Evolutionary conservation across 768 basidiomycete species (phyloP).

Genomic region (Rhodotorula diobovata): DNA sequence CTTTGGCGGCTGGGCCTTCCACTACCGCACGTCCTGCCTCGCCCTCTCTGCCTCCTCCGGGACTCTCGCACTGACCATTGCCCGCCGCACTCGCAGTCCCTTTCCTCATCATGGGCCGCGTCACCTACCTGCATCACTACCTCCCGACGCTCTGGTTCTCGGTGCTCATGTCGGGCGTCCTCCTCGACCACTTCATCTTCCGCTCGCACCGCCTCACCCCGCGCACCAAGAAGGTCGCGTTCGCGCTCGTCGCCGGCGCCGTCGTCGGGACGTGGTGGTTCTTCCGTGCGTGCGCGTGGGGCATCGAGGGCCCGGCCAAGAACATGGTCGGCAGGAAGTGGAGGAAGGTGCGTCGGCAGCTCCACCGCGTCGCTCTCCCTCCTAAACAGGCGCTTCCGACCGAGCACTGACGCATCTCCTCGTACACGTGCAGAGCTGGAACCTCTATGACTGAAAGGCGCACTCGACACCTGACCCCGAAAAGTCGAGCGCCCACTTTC

Average conservation of each 20-base stretch:
- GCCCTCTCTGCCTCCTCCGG: neutral
- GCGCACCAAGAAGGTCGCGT: slow-evolving; percentile 66
- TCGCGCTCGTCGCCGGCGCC: slow-evolving; percentile 58
- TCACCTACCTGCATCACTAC: slow-evolving; percentile 91
- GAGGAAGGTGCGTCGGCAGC: slow-evolving; percentile 45
- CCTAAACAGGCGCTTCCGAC: no score
- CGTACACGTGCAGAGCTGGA: slow-evolving; percentile 12
- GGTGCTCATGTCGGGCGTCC: slow-evolving; percentile 81
- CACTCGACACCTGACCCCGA: neutral
- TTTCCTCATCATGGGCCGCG: slow-evolving; percentile 79
- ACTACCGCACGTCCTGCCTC: slow-evolving; percentile 62
- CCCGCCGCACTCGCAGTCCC: slow-evolving; percentile 58
- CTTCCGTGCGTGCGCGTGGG: slow-evolving; percentile 85
- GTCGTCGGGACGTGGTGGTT: slow-evolving; percentile 86
- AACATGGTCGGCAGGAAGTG: slow-evolving; percentile 18
- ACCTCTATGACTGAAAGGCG: slow-evolving; percentile 11
- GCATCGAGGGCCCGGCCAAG: slow-evolving; percentile 70
- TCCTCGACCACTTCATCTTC: slow-evolving; percentile 91
- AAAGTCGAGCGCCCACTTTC: neutral
- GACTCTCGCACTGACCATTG: slow-evolving; percentile 5
- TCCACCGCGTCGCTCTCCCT: neutral
- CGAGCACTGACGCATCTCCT: neutral
- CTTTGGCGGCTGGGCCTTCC: slow-evolving; percentile 83
- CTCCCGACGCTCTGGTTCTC: slow-evolving; percentile 94
- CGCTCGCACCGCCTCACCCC: slow-evolving; percentile 61